Conservation (phyloP, 2,329 filamentous ascomycete genomes). For the Dendryphion nanum region DNA sequence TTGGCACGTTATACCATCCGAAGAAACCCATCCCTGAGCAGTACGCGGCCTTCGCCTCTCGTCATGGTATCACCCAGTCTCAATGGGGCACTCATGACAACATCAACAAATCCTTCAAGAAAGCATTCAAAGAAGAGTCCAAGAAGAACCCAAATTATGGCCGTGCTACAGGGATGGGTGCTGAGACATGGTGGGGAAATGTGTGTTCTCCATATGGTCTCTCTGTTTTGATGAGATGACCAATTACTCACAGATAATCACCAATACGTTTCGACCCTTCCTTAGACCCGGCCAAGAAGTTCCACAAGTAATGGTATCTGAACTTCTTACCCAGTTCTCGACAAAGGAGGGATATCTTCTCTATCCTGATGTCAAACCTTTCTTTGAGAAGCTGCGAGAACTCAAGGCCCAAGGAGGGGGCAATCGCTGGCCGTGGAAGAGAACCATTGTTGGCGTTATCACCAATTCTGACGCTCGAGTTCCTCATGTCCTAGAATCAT, state of each 20-base stretch:
- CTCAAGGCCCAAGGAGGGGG: slow-evolving; percentile 4
- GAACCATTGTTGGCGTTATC: slow-evolving; percentile 55
- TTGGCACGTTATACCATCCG: slow-evolving; percentile 62
- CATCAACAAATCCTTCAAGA: slow-evolving; percentile 35
- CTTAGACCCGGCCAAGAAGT: slow-evolving; percentile 32
- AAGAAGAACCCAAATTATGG: slow-evolving; percentile 60
- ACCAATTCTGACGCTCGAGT: slow-evolving; percentile 66
- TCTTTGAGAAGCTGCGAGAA: slow-evolving; percentile 45
- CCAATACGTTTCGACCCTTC: slow-evolving; percentile 43
- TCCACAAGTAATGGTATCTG: slow-evolving; percentile 47
- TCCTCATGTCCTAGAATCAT: slow-evolving; percentile 51
- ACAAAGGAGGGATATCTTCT: slow-evolving; percentile 54
- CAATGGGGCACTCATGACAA: background rate
- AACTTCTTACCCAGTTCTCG: slow-evolving; percentile 54
- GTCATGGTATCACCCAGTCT: slow-evolving; percentile 45
- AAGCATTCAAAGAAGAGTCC: slow-evolving; percentile 37
- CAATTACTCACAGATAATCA: slow-evolving; percentile 52
- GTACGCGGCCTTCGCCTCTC: slow-evolving; percentile 54
- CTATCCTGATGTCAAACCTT: slow-evolving; percentile 46
- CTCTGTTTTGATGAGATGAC: background rate
- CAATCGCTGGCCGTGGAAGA: slow-evolving; percentile 35
- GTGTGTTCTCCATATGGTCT: slow-evolving; percentile 38
- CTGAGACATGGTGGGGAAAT: slow-evolving; percentile 60
- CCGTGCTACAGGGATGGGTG: slow-evolving; percentile 50
- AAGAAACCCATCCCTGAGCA: slow-evolving; percentile 51